Evolutionary conservation across 176 grass and related monocot species (phyloP).

Genomic region (Canna indica): DNA sequence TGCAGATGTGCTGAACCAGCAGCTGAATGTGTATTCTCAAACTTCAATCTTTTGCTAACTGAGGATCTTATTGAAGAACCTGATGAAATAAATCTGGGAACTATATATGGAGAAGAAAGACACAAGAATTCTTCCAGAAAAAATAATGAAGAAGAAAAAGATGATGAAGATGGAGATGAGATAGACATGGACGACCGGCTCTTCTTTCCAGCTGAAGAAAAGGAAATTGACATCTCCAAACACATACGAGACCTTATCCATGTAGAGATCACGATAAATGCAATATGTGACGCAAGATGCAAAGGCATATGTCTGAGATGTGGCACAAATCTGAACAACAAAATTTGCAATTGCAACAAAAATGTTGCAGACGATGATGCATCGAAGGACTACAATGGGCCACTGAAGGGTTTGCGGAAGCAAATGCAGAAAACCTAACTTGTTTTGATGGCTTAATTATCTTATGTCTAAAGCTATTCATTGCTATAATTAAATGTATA

Average conservation of each 20-base stretch:
- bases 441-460: too few species aligned
- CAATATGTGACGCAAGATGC: constrained; percentile 46
- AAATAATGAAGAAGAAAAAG: not conserved
- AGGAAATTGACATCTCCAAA: constrained; percentile 78
- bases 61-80: constrained; percentile 62
- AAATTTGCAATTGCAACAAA: constrained; percentile 34
- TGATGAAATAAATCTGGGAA: constrained; percentile 34
- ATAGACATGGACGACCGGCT: constrained; percentile 67
- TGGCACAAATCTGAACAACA: constrained; percentile 50
- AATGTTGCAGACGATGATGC: not conserved
- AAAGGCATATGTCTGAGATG: constrained; percentile 60
- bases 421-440: constrained; percentile 37
- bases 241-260: constrained; percentile 68
- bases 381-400: constrained; percentile 25
- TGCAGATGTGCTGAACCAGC: constrained; percentile 57
- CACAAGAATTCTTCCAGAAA: constrained; percentile 15
- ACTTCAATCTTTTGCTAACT: constrained; percentile 55
- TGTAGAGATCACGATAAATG: constrained; percentile 54
- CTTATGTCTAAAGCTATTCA: too few species aligned
- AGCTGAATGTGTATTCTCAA: constrained; percentile 50
- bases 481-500: too few species aligned
- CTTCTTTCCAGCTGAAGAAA: constrained; percentile 48
- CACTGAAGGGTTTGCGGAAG: constrained; percentile 40
- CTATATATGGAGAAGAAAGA: constrained; percentile 29
- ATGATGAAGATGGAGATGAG: constrained; percentile 32